Evolutionary conservation across 805 yeast genomes (phyloP).

Genomic region (Ogataea parapolymorpha): DNA sequence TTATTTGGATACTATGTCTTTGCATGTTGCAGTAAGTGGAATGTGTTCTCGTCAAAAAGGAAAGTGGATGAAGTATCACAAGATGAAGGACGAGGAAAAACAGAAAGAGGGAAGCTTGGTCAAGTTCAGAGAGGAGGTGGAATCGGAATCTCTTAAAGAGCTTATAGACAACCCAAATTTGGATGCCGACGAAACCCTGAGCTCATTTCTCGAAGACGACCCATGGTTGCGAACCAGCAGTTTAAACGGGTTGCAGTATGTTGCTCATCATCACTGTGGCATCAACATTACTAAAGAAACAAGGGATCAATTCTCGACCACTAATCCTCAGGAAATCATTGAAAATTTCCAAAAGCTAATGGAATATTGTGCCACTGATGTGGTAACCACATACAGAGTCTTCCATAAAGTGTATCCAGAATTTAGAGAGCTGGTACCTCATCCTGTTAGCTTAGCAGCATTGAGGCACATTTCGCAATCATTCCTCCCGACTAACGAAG

Average conservation of each 20-base stretch:
- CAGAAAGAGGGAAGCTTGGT: constrained; percentile 14
- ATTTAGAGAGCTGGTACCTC: constrained; percentile 71
- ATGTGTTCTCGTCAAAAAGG: constrained; percentile 91
- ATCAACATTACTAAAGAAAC: constrained; percentile 61
- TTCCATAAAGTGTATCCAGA: constrained; percentile 66
- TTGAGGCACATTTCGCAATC: constrained; percentile 68
- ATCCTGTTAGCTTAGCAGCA: constrained; percentile 93
- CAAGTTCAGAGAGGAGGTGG: constrained; percentile 21
- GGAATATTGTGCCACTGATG: constrained; percentile 85
- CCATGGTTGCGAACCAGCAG: constrained; percentile 86
- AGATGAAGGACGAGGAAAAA: constrained; percentile 31
- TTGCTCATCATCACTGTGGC: constrained; percentile 74
- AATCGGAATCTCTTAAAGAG: constrained; percentile 25
- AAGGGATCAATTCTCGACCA: constrained; percentile 61
- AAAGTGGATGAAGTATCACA: constrained; percentile 62
- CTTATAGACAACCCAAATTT: constrained; percentile 30
- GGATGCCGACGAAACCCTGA: constrained; percentile 31
- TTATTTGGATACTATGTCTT: constrained; percentile 86
- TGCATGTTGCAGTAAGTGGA: constrained; percentile 88
- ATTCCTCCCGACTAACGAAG: constrained; percentile 69
- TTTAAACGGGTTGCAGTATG: constrained; percentile 75
- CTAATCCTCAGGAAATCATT: constrained; percentile 50
- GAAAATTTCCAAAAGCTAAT: constrained; percentile 60
- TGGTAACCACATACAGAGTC: constrained; percentile 67
- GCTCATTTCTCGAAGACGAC: constrained; percentile 44